A percentile compares a stretch with the other conserved stretches of the same genome.
phyloP scores from a whole-genome alignment of 352 stramenopile genomes.

The Phytophthora colocasiae region DNA sequence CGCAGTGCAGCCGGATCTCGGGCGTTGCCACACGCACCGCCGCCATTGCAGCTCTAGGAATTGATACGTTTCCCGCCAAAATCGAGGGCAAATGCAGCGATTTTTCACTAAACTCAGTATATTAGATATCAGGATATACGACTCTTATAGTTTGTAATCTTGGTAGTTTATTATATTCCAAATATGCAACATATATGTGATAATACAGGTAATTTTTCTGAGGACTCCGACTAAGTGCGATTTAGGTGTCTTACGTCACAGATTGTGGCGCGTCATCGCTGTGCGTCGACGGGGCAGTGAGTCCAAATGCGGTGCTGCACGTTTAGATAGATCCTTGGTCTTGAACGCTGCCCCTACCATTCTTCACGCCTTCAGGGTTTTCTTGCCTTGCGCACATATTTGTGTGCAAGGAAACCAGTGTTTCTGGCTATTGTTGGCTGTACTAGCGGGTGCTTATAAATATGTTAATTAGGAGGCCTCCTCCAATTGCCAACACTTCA shows the following conservation, averaged over 20 bases:
- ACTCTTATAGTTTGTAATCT: too few relatives aligned
- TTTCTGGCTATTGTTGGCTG: conserved; percentile 8
- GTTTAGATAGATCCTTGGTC: neutral
- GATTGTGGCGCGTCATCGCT: conserved; percentile 1
- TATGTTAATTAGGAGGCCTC: too few relatives aligned
- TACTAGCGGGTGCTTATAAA: neutral
- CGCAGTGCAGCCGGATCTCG: conserved; percentile 89
- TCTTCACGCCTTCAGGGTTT: neutral
- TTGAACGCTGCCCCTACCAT: neutral
- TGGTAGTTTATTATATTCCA: too few relatives aligned
- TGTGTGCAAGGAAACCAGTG: neutral
- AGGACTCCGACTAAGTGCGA: conserved; percentile 2
- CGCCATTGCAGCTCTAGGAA: neutral
- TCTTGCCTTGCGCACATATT: neutral
- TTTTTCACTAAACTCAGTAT: too few relatives aligned
- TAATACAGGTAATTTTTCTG: too few relatives aligned
- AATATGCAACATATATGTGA: too few relatives aligned
- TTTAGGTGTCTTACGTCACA: conserved; percentile 2
- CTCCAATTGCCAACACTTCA: conserved; percentile 2
- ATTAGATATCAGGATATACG: too few relatives aligned
- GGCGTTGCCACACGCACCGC: conserved; percentile 71
- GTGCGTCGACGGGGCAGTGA: conserved; percentile 10
- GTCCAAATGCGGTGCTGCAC: conserved; percentile 12
- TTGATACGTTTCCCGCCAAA: conserved; percentile 4
- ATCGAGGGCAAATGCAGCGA: neutral